phyloP scores from a whole-genome alignment of 768 basidiomycete species.

The Trametes punicea region DNA sequence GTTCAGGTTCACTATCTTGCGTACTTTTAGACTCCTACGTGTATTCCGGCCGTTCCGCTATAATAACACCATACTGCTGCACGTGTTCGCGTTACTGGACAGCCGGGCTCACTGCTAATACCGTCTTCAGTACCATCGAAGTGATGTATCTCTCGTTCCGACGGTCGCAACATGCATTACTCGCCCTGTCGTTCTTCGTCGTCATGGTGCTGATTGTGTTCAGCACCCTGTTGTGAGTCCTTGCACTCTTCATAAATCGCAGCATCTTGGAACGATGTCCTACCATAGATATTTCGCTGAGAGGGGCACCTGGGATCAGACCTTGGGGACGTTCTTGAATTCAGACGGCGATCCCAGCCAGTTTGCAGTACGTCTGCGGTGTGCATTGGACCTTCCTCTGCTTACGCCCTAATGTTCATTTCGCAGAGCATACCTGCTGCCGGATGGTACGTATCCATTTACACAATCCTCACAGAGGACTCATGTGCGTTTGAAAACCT shows the following conservation, averaged over 20 bases:
- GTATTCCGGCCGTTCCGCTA: constrained; percentile 90
- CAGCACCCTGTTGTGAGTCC: constrained; percentile 72
- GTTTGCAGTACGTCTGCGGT: constrained; percentile 52
- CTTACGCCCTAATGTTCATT: not conserved
- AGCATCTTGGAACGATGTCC: not conserved
- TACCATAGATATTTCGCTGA: constrained; percentile 77
- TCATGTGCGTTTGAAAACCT: not conserved
- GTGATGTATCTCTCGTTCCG: constrained; percentile 90
- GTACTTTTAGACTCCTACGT: constrained; percentile 84
- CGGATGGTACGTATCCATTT: constrained; percentile 56
- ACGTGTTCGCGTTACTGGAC: not conserved
- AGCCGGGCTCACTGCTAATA: not conserved
- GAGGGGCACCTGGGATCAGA: constrained; percentile 85
- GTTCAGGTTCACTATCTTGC: constrained; percentile 87
- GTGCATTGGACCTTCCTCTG: not conserved
- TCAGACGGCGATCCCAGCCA: constrained; percentile 80
- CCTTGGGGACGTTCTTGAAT: constrained; percentile 77
- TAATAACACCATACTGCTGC: constrained; percentile 77
- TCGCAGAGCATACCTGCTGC: constrained; percentile 66
- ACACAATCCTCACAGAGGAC: constrained; percentile 11
- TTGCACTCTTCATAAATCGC: not conserved
- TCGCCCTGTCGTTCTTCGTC: constrained; percentile 87
- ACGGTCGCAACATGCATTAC: constrained; percentile 80
- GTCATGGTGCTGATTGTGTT: constrained; percentile 84
- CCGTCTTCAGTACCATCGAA: constrained; percentile 65